Evolutionary conservation across 306 rosid genomes (phyloP), one percentile per base, ranked within the genome.

Genomic region (Prunus padus): DNA sequence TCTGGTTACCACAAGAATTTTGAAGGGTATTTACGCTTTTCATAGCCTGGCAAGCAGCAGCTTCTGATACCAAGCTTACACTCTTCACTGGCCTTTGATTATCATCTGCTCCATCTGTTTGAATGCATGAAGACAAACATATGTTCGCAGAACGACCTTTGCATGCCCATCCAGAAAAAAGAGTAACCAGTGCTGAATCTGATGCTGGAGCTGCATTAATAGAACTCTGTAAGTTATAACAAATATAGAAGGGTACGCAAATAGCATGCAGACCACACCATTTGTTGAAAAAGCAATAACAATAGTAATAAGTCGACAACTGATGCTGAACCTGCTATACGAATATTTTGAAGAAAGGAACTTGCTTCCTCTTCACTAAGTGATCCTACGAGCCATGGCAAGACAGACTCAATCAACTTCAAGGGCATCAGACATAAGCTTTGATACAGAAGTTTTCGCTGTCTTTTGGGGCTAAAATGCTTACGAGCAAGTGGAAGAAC

Each of bases 161-260:
- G 91, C 98, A 93, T 76, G 97, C 92, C 98, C 98, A 93, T 67
- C 98, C 97, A 77, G 85, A 82, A 73, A 93, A 91, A 75, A 93
- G 97, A 25, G 97, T 91, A 79, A 91, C 91, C 80, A 93, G 68
- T 78, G 98, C 98, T 72, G 85, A 82, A 87, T 93, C 98, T 30
- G 88, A 40, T 76, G 84, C 85, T 55, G 98, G 98, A 84, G 98
- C 98, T 93, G 91, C 82, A 83, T 73, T 72, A 50, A 81, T 28
- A 72, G 77, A 69, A 73, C 72, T 64, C 20, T 68, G 71, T 79
- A 77, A 85, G 75, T 73, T 47, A 79, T 69, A 71, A 37, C 44
- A 74, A 12, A 31, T 23, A 19, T 23, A 72, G 28, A 33, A 57
- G 37, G 33, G 11, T 40, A 51, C 10, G 20, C 5, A 40, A 54